These are phyloP conservation scores for Fistulifera solaris DNA, from an alignment of 108 stramenopile genomes.

Conservation along the genomic window DNA sequence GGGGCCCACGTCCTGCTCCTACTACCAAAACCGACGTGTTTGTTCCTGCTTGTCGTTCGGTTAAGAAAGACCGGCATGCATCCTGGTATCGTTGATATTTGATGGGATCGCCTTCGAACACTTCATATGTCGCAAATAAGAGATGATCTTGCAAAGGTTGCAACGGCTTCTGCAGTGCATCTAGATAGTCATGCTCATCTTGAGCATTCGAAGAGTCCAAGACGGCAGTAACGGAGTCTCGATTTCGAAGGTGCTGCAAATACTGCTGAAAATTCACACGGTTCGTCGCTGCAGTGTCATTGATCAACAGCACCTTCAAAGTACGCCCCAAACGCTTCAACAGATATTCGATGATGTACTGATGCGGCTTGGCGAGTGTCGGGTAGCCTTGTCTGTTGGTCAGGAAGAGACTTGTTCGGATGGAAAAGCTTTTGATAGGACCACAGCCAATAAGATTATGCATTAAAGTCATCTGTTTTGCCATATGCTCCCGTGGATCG, in stretches of 20 bases:
- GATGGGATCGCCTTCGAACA: constrained; percentile 94
- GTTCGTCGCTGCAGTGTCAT: constrained; percentile 28
- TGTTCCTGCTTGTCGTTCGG: background rate
- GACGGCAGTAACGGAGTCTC: constrained; percentile 18
- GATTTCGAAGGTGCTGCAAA: constrained; percentile 75
- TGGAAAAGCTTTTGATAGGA: constrained; percentile 57
- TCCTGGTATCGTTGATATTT: constrained; percentile 89
- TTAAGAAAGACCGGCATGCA: constrained; percentile 33
- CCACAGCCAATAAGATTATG: constrained; percentile 71
- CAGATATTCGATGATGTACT: constrained; percentile 58
- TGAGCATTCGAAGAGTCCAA: constrained; percentile 64
- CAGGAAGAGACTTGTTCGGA: constrained; percentile 69
- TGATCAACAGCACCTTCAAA: constrained; percentile 44
- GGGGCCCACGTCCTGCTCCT: constrained; percentile 96
- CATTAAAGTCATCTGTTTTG: constrained; percentile 20
- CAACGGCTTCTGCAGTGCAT: constrained; percentile 91
- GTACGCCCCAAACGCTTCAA: constrained; percentile 57
- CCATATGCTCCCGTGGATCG: background rate
- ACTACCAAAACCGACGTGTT: constrained; percentile 71
- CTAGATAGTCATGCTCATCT: constrained; percentile 74
- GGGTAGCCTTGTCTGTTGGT: constrained; percentile 93
- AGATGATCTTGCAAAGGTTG: constrained; percentile 97
- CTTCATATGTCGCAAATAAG: constrained; percentile 96
- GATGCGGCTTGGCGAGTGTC: constrained; percentile 72
- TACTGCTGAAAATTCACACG: constrained; percentile 81